Base-by-base conservation (phyloP, 805 yeast species). In the Sporopachydermia quercuum region DNA sequence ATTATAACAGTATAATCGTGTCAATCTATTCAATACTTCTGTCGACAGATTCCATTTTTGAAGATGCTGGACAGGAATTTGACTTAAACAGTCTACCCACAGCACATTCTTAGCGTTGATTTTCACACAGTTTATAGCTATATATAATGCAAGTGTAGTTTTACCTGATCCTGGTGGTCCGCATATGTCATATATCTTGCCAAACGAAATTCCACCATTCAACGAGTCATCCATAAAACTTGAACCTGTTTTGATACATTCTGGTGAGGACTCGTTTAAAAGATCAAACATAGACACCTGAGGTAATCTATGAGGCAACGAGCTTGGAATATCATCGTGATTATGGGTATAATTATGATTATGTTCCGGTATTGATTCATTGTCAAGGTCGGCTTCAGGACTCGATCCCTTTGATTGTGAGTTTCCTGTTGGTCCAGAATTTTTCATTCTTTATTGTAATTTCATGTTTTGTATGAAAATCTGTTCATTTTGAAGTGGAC, bases 101-200 rank as follows among this genome's bases (percentile, higher is more conserved):
- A 23, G n/a, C 8, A 23, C 30, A 8, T 8, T 23, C 8, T n/a
- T n/a, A 23, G 13, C 8, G n/a, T 23, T 23, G 13, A 8, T 8
- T 23, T n/a, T n/a, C 13, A 23, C 13, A n/a, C 30, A 23, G 13
- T 8, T n/a, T 8, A n/a, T 8, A 23, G 30, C 30, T n/a, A n/a
- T n/a, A 8, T 8, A 8, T 23, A 23, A n/a, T 2, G 98, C 98
- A 40, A 91, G 77, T 35, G 95, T 79, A 0, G 98, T 91, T 52
- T 91, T 91, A 56, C 98, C 98, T 64, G 97, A 91, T 13, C 98
- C 98, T 2, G 97, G 98, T 0, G 98, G 98, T 0, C 98, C 98
- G 8, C 93, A 79, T 39, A 86, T 23, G n/a, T 23, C 30, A 23
- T 23, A 23, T 8, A 23, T 23, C 8, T 23, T 23, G n/a, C 30